These are phyloP conservation scores for Cytospora schulzeri DNA, from an alignment of 2,329 filamentous ascomycete species.

Conservation along the genomic window DNA sequence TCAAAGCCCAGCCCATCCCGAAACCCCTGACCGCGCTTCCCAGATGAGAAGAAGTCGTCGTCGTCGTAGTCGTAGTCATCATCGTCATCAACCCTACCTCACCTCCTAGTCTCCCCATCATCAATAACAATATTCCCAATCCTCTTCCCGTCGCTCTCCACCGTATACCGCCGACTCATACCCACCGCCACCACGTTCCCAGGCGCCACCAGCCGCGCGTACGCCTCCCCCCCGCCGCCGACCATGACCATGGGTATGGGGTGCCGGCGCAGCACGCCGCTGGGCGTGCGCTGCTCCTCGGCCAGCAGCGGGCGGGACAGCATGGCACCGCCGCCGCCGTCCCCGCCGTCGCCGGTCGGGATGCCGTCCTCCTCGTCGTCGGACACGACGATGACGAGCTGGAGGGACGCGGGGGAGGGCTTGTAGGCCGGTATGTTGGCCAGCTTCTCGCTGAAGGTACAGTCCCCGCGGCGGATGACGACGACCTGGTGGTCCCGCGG, in stretches of 20 bases:
- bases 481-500: slow-evolving; percentile 71
- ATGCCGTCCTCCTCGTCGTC: slow-evolving; percentile 51
- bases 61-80: neutral
- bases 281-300: slow-evolving; percentile 69
- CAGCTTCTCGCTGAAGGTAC: slow-evolving; percentile 82
- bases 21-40: too few relatives aligned
- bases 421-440: slow-evolving; percentile 79
- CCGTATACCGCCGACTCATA: slow-evolving; percentile 74
- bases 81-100: neutral
- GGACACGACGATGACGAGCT: slow-evolving; percentile 79
- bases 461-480: slow-evolving; percentile 78
- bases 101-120: slow-evolving; percentile 35
- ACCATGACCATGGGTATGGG: slow-evolving; percentile 85
- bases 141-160: slow-evolving; percentile 77
- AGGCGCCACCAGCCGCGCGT: slow-evolving; percentile 56
- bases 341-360: slow-evolving; percentile 35
- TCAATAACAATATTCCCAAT: slow-evolving; percentile 77
- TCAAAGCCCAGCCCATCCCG: too few relatives aligned
- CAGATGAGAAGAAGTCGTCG: too few relatives aligned
- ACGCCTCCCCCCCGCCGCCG: slow-evolving; percentile 67
- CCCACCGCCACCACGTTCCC: slow-evolving; percentile 66
- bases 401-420: slow-evolving; percentile 62
- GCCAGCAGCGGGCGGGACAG: slow-evolving; percentile 71
- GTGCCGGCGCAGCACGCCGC: slow-evolving; percentile 68
- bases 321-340: slow-evolving; percentile 35